Base-by-base conservation (phyloP, 2,329 filamentous ascomycete genomes). In the Phoma sp. region DNA sequence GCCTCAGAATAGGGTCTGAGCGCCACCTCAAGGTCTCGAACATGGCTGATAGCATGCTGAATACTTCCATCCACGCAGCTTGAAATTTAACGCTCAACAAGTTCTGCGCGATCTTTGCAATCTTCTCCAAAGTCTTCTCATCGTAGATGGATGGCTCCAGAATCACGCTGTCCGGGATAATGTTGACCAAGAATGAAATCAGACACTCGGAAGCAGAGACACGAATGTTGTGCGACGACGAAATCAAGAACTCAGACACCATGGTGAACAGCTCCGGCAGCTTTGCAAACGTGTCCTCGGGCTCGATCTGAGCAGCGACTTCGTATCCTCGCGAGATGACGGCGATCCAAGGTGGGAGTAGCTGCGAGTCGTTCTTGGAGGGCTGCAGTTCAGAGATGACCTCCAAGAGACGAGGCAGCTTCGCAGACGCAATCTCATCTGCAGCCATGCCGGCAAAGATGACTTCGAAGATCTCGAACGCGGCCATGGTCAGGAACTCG, bases 381-480 rank as follows among this genome's bases (percentile, higher is more conserved):
- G 95, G 95, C 64, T 93, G 91, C 62, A 99, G 80, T 73, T 98
- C 93, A 11, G 89, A 88, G 63, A 99, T 96, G 46, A 95, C 92
- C 60, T 96, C 92, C 66, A 98, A 84, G 11, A 99, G 83, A 51
- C 91, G 86, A 2, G 93, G 92, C 11, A 99, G 83, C 77, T 98
- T 99, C 1, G 91, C 85, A 2, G 92, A 96, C 0, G 93, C 91
- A 42, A 93, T 83, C 62, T 96, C 92, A 62, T 93, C 89, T 1
- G 51, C 6, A 14, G 87, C 85, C 89, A 99, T 93, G 7, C 92
- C 90, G 65, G 90, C 89, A 62, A 99, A 98, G 37, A 98, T 96
- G 74, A 96, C 89, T 74, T 99, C 95, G 67, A 99, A 99, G 4
- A 98, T 93, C 62, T 97, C 93, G 66, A 99, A 97, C 0, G 93